Evolutionary conservation across 2,329 filamentous ascomycete species (phyloP).

Genomic region (Sporothrix curviconia): DNA sequence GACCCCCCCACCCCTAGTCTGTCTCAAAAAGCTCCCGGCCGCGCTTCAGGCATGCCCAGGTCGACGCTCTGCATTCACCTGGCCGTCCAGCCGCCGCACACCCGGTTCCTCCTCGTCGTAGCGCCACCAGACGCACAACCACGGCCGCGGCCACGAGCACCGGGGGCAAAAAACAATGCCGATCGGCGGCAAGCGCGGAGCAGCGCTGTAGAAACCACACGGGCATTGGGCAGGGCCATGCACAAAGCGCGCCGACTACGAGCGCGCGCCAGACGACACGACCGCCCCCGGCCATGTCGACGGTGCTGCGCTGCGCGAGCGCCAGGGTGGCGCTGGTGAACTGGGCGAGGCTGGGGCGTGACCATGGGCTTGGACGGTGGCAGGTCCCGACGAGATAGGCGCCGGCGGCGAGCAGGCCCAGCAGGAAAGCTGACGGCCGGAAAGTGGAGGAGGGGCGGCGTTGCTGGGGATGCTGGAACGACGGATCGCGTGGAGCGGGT

Average conservation of each 20-base stretch:
- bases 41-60: constrained; percentile 34
- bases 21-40: constrained; percentile 41
- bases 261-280: constrained; percentile 36
- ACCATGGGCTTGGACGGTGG: constrained; percentile 37
- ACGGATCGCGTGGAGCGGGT: constrained; percentile 20
- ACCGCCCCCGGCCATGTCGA: constrained; percentile 43
- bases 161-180: constrained; percentile 38
- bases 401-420: constrained; percentile 42
- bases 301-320: constrained; percentile 39
- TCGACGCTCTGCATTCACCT: constrained; percentile 42
- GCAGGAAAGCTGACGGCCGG: constrained; percentile 38
- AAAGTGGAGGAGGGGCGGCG: constrained; percentile 27
- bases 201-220: constrained; percentile 30
- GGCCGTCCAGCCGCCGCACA: constrained; percentile 39
- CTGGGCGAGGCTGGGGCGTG: constrained; percentile 39
- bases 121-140: constrained; percentile 35
- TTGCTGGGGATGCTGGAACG: constrained; percentile 11
- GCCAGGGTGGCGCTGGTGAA: constrained; percentile 43
- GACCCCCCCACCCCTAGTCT: constrained; percentile 28
- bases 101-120: constrained; percentile 37
- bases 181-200: constrained; percentile 33
- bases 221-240: constrained; percentile 36
- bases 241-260: constrained; percentile 37
- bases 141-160: constrained; percentile 31
- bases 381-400: constrained; percentile 34